Evolutionary conservation across 1,139 yeast genomes (phyloP).

Genomic region (Yamadazyma dendronema): DNA sequence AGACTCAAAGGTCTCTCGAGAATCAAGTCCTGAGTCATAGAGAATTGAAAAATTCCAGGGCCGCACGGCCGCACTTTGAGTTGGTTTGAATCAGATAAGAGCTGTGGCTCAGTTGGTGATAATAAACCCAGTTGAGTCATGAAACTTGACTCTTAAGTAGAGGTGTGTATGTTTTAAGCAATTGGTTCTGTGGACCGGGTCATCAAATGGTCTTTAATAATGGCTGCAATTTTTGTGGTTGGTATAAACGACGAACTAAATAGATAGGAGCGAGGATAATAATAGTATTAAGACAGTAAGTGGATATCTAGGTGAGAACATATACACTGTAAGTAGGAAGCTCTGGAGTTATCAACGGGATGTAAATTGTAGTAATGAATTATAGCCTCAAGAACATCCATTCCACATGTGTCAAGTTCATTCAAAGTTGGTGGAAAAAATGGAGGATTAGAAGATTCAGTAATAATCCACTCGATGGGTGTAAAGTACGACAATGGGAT

Average conservation of each 20-base stretch:
- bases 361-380: neutral
- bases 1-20: slow-evolving; percentile 26
- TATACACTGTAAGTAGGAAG: neutral
- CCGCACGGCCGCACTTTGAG: no score
- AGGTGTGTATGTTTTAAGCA: no score
- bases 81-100: no score
- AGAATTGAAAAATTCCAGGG: neutral
- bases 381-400: neutral
- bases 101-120: no score
- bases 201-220: no score
- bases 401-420: neutral
- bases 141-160: no score
- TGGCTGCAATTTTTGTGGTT: no score
- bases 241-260: no score
- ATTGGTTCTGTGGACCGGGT: no score
- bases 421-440: neutral
- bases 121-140: no score
- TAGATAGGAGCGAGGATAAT: no score
- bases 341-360: neutral
- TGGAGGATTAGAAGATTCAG: neutral
- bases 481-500: neutral
- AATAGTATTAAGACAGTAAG: no score
- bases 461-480: neutral
- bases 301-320: neutral
- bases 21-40: slow-evolving; percentile 4